phyloP scores from a whole-genome alignment of 768 basidiomycete species.

The Tubosaeta brunneosetosa region DNA sequence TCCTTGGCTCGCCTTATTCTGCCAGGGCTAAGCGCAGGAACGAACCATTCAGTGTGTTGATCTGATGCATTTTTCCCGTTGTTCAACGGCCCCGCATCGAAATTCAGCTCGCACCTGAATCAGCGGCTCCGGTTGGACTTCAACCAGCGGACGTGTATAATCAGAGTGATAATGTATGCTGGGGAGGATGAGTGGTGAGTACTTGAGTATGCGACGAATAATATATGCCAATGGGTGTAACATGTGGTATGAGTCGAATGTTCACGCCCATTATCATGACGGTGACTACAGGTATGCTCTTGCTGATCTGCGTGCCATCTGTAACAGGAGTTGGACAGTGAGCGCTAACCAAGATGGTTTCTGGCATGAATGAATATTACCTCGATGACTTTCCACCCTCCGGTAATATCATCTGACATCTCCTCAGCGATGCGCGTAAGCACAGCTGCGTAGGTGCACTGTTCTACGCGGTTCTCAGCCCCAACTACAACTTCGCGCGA shows the following conservation, averaged over 20 bases:
- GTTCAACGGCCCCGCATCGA: too few species aligned
- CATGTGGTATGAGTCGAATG: not conserved
- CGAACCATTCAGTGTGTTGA: too few species aligned
- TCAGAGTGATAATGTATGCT: constrained; percentile 28
- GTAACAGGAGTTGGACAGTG: not conserved
- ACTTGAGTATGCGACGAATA: constrained; percentile 14
- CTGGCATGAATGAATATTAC: constrained; percentile 39
- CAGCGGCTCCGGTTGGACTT: not conserved
- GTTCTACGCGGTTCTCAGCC: constrained; percentile 86
- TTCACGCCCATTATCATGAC: not conserved
- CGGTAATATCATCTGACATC: constrained; percentile 87
- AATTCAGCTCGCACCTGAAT: not conserved
- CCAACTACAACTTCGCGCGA: constrained; percentile 85
- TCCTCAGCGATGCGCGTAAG: constrained; percentile 86
- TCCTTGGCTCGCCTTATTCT: too few species aligned
- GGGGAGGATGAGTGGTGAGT: constrained; percentile 30
- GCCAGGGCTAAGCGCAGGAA: too few species aligned
- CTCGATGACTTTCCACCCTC: constrained; percentile 98
- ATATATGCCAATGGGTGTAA: constrained; percentile 10
- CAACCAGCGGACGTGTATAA: constrained; percentile 15
- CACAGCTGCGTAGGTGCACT: constrained; percentile 89
- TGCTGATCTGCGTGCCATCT: constrained; percentile 52
- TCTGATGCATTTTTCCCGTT: too few species aligned
- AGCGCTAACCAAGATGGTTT: not conserved
- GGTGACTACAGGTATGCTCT: constrained; percentile 42